phyloP scores from a whole-genome alignment of 768 basidiomycete species.

The Macrolepiota dolichaula region DNA sequence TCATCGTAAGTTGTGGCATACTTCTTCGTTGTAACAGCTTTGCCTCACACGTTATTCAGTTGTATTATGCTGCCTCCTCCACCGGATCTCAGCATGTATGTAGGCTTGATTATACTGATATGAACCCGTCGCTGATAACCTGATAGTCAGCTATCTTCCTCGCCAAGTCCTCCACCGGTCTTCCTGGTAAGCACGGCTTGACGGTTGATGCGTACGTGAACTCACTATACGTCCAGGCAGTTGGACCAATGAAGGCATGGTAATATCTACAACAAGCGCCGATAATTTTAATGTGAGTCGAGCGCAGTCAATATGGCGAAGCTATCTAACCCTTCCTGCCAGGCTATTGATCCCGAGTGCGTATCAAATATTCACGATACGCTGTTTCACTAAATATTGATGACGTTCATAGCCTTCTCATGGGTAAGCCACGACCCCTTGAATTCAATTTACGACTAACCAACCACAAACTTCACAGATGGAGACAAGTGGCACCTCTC shows the following conservation, averaged over 20 bases:
- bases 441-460: not conserved
- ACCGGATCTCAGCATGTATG: conserved; percentile 48
- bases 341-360: conserved; percentile 56
- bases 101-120: not conserved
- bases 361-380: conserved; percentile 12
- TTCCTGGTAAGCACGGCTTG: conserved; percentile 26
- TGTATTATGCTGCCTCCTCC: conserved; percentile 52
- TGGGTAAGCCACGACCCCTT: conserved; percentile 19
- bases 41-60: conserved; percentile 22
- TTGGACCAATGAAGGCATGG: conserved; percentile 44
- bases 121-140: not conserved
- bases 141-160: conserved; percentile 50
- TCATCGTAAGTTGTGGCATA: conserved; percentile 19
- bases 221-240: conserved; percentile 23
- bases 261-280: conserved; percentile 36
- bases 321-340: not conserved
- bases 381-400: not conserved
- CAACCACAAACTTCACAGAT: conserved; percentile 20
- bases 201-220: not conserved
- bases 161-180: conserved; percentile 47
- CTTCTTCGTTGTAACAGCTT: not conserved
- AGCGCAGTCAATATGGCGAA: not conserved
- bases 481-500: conserved; percentile 44
- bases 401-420: conserved; percentile 22
- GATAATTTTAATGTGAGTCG: conserved; percentile 39